Evolutionary conservation across 805 yeast species (phyloP).

Genomic region (Metschnikowia noctiluminum): DNA sequence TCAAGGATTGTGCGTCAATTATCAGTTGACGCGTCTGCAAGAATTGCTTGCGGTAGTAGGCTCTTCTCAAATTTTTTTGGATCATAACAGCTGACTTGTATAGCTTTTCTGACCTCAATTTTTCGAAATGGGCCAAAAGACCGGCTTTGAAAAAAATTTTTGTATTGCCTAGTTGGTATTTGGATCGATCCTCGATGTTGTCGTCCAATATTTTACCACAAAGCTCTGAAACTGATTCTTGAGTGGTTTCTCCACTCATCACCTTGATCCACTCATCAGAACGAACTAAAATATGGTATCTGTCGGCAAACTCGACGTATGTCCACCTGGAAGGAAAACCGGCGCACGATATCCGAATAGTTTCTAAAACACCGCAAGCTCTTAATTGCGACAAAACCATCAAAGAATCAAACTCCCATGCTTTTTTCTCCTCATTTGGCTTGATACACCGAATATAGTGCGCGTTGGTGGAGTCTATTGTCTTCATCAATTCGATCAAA

Average conservation of each 20-base stretch:
- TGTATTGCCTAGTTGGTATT: slow-evolving; percentile 87
- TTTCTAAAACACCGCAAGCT: slow-evolving; percentile 98
- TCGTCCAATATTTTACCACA: slow-evolving; percentile 64
- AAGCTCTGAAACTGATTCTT: slow-evolving; percentile 56
- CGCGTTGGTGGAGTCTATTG: slow-evolving; percentile 91
- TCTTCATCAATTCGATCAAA: slow-evolving; percentile 85
- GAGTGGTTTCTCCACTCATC: slow-evolving; percentile 48
- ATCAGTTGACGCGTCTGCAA: slow-evolving; percentile 53
- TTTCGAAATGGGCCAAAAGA: slow-evolving; percentile 88
- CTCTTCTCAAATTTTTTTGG: slow-evolving; percentile 76
- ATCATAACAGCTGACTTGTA: slow-evolving; percentile 75
- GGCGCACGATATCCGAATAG: slow-evolving; percentile 93
- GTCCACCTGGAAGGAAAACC: slow-evolving; percentile 98
- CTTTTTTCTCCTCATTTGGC: slow-evolving; percentile 90
- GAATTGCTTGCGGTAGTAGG: slow-evolving; percentile 60
- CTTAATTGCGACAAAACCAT: slow-evolving; percentile 94
- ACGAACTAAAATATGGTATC: slow-evolving; percentile 79
- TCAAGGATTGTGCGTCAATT: slow-evolving; percentile 52
- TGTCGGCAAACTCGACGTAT: slow-evolving; percentile 84
- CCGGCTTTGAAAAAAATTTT: slow-evolving; percentile 97
- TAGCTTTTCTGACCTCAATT: slow-evolving; percentile 75
- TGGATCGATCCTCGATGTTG: slow-evolving; percentile 60
- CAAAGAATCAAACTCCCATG: slow-evolving; percentile 93
- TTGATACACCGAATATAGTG: slow-evolving; percentile 97
- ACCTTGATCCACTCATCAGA: slow-evolving; percentile 67